These are phyloP conservation scores for Balansia obtecta DNA, from an alignment of 2,329 filamentous ascomycete species.

Conservation along the genomic window DNA sequence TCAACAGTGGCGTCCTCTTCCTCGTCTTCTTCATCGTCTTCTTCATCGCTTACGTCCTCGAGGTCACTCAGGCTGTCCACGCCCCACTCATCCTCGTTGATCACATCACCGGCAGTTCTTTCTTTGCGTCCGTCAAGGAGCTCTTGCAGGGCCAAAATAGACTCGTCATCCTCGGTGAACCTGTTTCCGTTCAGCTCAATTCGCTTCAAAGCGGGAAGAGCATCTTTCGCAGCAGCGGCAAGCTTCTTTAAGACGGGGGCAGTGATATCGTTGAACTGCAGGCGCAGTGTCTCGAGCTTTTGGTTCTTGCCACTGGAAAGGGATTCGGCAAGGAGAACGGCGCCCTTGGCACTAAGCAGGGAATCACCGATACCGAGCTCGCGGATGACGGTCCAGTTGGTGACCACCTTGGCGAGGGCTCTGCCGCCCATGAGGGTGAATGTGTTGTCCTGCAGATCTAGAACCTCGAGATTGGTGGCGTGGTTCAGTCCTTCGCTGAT, in stretches of 20 bases:
- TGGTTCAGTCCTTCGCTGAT: conserved; percentile 67
- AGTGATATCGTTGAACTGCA: conserved; percentile 94
- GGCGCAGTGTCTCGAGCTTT: conserved; percentile 65
- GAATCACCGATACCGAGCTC: conserved; percentile 89
- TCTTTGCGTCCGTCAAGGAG: conserved; percentile 70
- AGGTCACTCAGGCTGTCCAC: conserved; percentile 80
- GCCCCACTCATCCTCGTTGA: conserved; percentile 73
- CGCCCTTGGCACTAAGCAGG: conserved; percentile 66
- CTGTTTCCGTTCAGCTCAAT: conserved; percentile 96
- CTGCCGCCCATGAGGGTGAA: conserved; percentile 74
- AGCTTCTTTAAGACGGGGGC: conserved; percentile 60
- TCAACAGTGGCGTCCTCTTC: conserved; percentile 50
- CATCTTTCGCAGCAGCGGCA: conserved; percentile 51
- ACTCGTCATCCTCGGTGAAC: conserved; percentile 73
- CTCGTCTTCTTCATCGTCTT: conserved; percentile 56
- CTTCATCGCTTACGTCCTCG: conserved; percentile 51
- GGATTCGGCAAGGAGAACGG: conserved; percentile 58
- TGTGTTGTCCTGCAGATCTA: conserved; percentile 96
- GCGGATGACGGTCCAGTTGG: conserved; percentile 60
- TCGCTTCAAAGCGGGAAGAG: conserved; percentile 65
- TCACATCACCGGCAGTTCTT: conserved; percentile 48
- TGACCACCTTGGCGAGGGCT: conserved; percentile 63
- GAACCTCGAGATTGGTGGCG: conserved; percentile 53
- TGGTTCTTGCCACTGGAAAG: conserved; percentile 64
- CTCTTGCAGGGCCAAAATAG: conserved; percentile 54